phyloP scores from a whole-genome alignment of 2,329 filamentous ascomycete genomes.

The Dactylellina cionopaga region DNA sequence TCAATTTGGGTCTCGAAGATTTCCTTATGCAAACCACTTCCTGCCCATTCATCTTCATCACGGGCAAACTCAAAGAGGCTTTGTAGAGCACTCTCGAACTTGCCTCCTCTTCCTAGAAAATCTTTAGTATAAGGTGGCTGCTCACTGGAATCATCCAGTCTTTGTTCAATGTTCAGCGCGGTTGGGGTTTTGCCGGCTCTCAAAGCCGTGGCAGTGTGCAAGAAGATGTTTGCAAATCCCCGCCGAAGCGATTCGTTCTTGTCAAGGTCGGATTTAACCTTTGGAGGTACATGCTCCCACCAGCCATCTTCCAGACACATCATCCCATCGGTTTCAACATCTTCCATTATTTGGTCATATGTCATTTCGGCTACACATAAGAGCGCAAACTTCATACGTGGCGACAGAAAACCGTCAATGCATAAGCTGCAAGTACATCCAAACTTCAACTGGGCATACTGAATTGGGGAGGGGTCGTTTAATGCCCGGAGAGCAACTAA shows the following conservation, averaged over 20 bases:
- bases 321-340: too few species aligned
- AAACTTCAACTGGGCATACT: not conserved
- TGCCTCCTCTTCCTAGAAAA: slow-evolving; percentile 59
- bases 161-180: slow-evolving; percentile 14
- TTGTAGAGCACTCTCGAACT: slow-evolving; percentile 57
- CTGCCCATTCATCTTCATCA: slow-evolving; percentile 57
- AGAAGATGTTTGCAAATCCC: slow-evolving; percentile 60
- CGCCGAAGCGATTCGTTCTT: slow-evolving; percentile 56
- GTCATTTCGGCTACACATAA: not conserved
- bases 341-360: too few species aligned
- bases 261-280: not conserved
- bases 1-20: slow-evolving; percentile 53
- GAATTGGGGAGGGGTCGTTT: not conserved
- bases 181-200: slow-evolving; percentile 27
- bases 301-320: too few species aligned
- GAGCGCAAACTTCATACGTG: not conserved
- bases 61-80: slow-evolving; percentile 57
- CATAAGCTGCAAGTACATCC: not conserved
- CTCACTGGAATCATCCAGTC: slow-evolving; percentile 56
- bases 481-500: not conserved
- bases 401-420: not conserved
- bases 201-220: slow-evolving; percentile 57
- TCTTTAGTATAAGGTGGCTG: slow-evolving; percentile 58
- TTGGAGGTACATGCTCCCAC: not conserved
- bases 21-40: slow-evolving; percentile 56